Conservation (phyloP, 441 rosid genomes). For the Populus hybrid region DNA sequence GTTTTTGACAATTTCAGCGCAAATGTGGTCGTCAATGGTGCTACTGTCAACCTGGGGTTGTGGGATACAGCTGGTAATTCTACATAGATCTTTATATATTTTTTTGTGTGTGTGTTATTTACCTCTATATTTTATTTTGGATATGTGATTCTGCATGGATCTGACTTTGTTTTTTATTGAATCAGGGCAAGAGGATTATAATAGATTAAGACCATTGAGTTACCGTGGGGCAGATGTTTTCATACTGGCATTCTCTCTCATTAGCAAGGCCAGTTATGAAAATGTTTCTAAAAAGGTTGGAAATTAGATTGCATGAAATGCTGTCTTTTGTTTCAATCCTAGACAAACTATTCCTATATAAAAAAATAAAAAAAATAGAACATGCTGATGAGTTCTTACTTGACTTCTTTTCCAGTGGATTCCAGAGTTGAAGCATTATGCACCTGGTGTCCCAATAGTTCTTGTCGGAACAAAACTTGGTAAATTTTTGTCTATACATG, state of each 20-base stretch:
- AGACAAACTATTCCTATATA: not conserved
- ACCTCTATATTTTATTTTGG: not conserved
- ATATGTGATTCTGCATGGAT: conserved; percentile 10
- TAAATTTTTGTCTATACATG: conserved; percentile 16
- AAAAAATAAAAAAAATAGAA: not conserved
- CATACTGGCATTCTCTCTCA: conserved; percentile 78
- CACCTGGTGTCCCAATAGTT: conserved; percentile 82
- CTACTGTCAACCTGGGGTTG: conserved; percentile 75
- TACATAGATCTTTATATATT: not conserved
- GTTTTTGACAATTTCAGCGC: conserved; percentile 97
- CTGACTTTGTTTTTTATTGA: conserved; percentile 18
- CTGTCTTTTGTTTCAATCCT: not conserved
- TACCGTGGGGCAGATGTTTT: conserved; percentile 88
- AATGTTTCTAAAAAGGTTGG: conserved; percentile 86
- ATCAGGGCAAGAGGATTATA: conserved; percentile 90
- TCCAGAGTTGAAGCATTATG: conserved; percentile 88
- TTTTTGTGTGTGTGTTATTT: not conserved
- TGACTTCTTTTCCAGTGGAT: conserved; percentile 61
- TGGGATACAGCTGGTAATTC: conserved; percentile 92
- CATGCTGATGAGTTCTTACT: not conserved
- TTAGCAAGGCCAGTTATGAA: conserved; percentile 92
- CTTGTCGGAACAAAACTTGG: conserved; percentile 88
- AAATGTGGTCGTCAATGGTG: conserved; percentile 85
- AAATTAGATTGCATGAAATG: not conserved
- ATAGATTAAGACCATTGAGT: conserved; percentile 77